Base-by-base conservation (phyloP, 352 stramenopile genomes). In the Phytophthora cactorum region DNA sequence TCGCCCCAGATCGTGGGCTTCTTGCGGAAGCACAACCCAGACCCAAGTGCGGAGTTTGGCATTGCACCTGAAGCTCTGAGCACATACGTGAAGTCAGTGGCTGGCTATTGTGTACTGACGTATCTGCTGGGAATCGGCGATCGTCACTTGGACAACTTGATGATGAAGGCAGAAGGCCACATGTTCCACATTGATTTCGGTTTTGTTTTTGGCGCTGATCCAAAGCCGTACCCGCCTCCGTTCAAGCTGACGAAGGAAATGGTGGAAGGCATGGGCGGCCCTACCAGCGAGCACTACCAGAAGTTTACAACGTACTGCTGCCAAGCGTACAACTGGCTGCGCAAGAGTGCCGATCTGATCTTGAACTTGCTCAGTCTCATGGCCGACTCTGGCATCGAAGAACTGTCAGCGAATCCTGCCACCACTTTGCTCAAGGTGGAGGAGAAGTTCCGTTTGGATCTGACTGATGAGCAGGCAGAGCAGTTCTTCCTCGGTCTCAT, bases 131-230 rank as follows among this genome's bases (percentile, higher is more conserved):
- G 97, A 32, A 98, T 99, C 64, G 98, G 98, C 31, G 98, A 99
- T 88, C 88, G 98, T 8, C 98, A 99, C 77, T 88, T 99, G 60
- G 98, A 99, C 74, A 99, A 99, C 77, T 87, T 99, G 60, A 98
- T 99, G 97, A 95, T 99, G 66, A 95, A 93, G 56, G 87, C 90
- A 3, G 86, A 91, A 63, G 98, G 98, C 15, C 90, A 99, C 68
- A 86, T 99, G 45, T 99, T 99, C 81, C 98, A 99, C 75, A 99
- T 99, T 77, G 98, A 99, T 81, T 99, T 99, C 79, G 97, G 97
- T 31, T 99, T 99, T 77, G 98, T 99, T 62, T 99, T 99, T 69
- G 98, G 98, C 45, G 87, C 93, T 31, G 98, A 99, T 68, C 98
- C 98, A 0, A 99, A 99, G 76, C 97, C 97, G 10, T 94, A 99